Evolutionary conservation across 2,329 filamentous ascomycete genomes (phyloP), one percentile per base, ranked within the genome.

Genomic region (Fonsecaea erecta): DNA sequence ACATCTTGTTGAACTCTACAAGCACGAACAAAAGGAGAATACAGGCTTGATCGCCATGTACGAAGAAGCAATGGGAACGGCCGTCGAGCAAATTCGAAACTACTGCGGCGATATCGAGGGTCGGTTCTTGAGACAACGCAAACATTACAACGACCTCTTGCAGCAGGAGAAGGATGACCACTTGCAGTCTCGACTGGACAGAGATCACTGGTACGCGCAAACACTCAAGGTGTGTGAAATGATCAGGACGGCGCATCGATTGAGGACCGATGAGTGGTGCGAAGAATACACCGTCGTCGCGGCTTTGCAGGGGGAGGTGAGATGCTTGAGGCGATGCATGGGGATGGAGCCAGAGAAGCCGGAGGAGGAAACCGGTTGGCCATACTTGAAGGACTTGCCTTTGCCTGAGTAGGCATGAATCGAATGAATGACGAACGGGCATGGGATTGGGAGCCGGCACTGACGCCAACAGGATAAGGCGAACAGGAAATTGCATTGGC

Each of bases 151-250:
- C 69, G 77, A 80, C 52, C 76, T 83, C 3, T 75, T 83, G 14
- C 81, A 83, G 66, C 78, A 78, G 9, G 81, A 83, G 69, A 81
- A 81, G 48, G 81, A 83, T 66, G 77, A 80, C 4, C 81, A 83
- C 64, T 71, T 83, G 24, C 74, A 79, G 52, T 80, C 80, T 66
- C 79, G 81, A n/a, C 72, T 83, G 9, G 81, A 83, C 63, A 77
- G 80, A 7, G 81, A 83, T 65, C 76, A 82, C 66, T 83, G 80
- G 80, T 79, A 82, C 64, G 74, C 78, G 6, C 77, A 82, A 71
- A 78, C 80, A 16, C 75, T 82, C 74, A 78, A 77, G 64, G 78
- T 79, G 59, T 77, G 80, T 9, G 79, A 82, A 69, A 82, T 83
- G 79, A 79, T 83, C 46, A 77, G 81, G 7, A 80, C 76, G 12